These are phyloP conservation scores for Entophlyctis luteolus DNA, from an alignment of 192 early-diverging fungal genomes.

Conservation along the genomic window DNA sequence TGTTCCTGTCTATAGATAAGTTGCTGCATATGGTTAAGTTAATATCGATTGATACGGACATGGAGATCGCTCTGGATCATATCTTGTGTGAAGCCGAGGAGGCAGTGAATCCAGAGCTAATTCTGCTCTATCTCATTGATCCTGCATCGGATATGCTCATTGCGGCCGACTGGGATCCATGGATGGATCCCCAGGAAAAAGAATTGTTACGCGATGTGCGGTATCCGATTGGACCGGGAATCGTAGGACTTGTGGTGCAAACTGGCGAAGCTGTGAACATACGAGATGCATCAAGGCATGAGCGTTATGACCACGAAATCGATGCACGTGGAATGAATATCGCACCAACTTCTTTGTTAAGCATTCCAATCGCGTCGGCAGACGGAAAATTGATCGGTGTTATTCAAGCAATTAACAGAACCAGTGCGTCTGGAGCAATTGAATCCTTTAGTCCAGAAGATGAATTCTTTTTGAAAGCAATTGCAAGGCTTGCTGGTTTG, in stretches of 20 bases:
- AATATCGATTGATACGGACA: constrained; percentile 40
- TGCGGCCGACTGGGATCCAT: constrained; percentile 25
- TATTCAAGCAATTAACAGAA: constrained; percentile 45
- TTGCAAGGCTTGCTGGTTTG: constrained; percentile 28
- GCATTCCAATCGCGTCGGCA: constrained; percentile 36
- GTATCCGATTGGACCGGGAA: constrained; percentile 36
- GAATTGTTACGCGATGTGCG: constrained; percentile 24
- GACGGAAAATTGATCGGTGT: constrained; percentile 40
- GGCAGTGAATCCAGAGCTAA: constrained; percentile 32
- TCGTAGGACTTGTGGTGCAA: constrained; percentile 41
- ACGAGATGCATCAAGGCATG: constrained; percentile 34
- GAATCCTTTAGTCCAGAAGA: constrained; percentile 40
- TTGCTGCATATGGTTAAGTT: constrained; percentile 32
- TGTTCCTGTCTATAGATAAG: constrained; percentile 45
- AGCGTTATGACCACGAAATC: constrained; percentile 37
- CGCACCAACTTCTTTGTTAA: constrained; percentile 29
- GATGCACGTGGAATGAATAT: constrained; percentile 27
- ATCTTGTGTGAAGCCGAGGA: constrained; percentile 32
- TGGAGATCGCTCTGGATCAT: constrained; percentile 32
- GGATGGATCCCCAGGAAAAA: constrained; percentile 20
- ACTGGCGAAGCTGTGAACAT: constrained; percentile 37
- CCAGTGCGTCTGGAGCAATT: constrained; percentile 21
- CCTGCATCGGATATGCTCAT: constrained; percentile 36
- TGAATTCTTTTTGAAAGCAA: constrained; percentile 33
- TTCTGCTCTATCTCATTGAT: constrained; percentile 43